Evolutionary conservation across 257 asterid genomes (phyloP).

Genomic region (Scutellaria minor): DNA sequence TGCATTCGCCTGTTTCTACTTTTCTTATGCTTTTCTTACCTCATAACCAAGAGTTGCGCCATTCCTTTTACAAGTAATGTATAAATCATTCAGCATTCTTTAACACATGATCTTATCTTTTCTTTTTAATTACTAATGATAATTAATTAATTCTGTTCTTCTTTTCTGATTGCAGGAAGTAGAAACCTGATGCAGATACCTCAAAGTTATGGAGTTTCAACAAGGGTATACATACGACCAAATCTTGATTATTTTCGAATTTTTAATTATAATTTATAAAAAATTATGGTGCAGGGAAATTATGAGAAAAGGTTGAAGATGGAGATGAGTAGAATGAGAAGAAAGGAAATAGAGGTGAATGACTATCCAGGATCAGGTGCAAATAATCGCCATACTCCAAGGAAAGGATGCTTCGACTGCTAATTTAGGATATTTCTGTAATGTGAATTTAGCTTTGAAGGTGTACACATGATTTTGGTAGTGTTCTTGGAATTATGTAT

Average conservation of each 20-base stretch:
- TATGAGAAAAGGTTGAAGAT: constrained; percentile 30
- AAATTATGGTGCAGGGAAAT: neutral
- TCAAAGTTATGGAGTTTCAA: constrained; percentile 27
- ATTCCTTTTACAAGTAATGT: constrained; percentile 51
- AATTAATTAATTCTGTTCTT: too few species aligned
- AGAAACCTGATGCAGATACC: constrained; percentile 40
- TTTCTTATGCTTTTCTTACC: constrained; percentile 47
- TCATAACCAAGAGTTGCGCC: constrained; percentile 41
- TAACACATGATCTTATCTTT: neutral
- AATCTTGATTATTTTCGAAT: too few species aligned
- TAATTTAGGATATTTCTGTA: neutral
- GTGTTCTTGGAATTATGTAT: neutral
- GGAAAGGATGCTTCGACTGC: constrained; percentile 46
- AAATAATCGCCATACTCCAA: constrained; percentile 69
- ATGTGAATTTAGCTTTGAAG: too few species aligned
- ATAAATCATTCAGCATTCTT: neutral
- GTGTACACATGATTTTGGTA: neutral
- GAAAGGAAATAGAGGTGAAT: constrained; percentile 38
- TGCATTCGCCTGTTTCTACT: constrained; percentile 38
- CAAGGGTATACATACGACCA: neutral
- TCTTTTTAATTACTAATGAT: neutral
- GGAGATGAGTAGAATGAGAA: neutral
- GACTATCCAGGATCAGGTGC: constrained; percentile 75
- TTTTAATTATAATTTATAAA: too few species aligned
- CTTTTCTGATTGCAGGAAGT: constrained; percentile 44